Base-by-base conservation (phyloP, 2,329 filamentous ascomycete genomes). In the Exophiala bonariae region DNA sequence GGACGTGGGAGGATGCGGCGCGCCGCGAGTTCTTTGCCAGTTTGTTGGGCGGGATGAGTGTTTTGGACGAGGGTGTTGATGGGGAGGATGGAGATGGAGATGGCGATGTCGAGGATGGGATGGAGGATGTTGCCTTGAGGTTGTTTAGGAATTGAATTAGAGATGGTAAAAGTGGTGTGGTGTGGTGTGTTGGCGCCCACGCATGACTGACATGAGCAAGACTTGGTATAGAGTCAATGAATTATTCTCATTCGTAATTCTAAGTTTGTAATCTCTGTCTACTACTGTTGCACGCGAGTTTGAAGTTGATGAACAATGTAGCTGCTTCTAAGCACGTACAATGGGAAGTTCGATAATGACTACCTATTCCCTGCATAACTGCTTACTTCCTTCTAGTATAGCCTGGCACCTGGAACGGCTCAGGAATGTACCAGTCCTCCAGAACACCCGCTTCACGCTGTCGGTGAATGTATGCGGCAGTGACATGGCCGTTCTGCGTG, bases 1-100 rank as follows among this genome's bases (percentile, higher is more conserved):
- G 95, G 64, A 77, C 88, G 43, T 99, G 93, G 93, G 87, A 88
- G 52, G 82, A 86, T 57, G 79, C 81, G 50, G 89, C 91, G 45
- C 82, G 89, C 49, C 88, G 93, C 30, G 73, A 76, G 47, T 82
- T 92, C 66, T 91, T 91, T 63, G 83, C 83, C 11, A 86, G 85
- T 19, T 67, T 91, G 54, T 81, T 92, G 55, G 87, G 87, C 0
- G 83, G 86, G 61, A 84, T 82, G 65, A 76, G 85, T 63, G 73
- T 77, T 58, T 69, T 90, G 45, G 75, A 79, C 36, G 86, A 89
- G 60, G 74, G 74, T 49, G 71, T 75, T 13, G 79, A 80, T 52
- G 79, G 78, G 54, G 72, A 73, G 44, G 61, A 44, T 11, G 53
- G 44, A 22, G 77, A 75, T 35, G 59, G 59, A 16, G 59, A 54